Evolutionary conservation across 305 asterid genomes (phyloP).

Genomic region (Stenogyne calaminthoides): DNA sequence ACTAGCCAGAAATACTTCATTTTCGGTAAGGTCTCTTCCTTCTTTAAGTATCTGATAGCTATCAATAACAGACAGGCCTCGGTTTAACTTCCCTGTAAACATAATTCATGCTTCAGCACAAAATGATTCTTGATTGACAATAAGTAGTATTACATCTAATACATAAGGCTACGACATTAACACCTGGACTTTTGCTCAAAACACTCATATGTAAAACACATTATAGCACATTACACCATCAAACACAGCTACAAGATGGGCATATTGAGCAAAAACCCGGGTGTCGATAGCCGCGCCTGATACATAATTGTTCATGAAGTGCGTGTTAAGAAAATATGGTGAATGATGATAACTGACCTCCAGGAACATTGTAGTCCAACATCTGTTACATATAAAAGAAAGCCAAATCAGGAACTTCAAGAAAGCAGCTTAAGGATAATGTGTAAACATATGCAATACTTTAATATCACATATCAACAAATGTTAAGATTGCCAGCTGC

Average conservation of each 20-base stretch:
- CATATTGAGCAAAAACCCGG: no score
- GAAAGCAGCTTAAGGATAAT: slow-evolving; percentile 9
- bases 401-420: slow-evolving; percentile 32
- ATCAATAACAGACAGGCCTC: slow-evolving; percentile 91
- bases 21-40: slow-evolving; percentile 66
- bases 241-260: no score
- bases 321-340: slow-evolving; percentile 12
- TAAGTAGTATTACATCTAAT: not conserved
- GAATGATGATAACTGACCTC: slow-evolving; percentile 60
- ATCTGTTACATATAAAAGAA: slow-evolving; percentile 63
- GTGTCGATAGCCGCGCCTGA: no score
- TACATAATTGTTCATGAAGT: not conserved
- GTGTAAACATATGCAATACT: not conserved
- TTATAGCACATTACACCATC: no score
- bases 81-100: slow-evolving; percentile 83
- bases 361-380: slow-evolving; percentile 98
- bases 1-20: slow-evolving; percentile 78
- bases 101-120: slow-evolving; percentile 24
- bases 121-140: slow-evolving; percentile 15
- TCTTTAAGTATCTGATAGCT: slow-evolving; percentile 80
- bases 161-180: not conserved
- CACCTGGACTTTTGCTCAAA: no score
- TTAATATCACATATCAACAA: slow-evolving; percentile 1
- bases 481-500: not conserved
- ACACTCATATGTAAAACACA: no score